Evolutionary conservation across 2,329 filamentous ascomycete species (phyloP).

Genomic region (Stenocarpella maydis): DNA sequence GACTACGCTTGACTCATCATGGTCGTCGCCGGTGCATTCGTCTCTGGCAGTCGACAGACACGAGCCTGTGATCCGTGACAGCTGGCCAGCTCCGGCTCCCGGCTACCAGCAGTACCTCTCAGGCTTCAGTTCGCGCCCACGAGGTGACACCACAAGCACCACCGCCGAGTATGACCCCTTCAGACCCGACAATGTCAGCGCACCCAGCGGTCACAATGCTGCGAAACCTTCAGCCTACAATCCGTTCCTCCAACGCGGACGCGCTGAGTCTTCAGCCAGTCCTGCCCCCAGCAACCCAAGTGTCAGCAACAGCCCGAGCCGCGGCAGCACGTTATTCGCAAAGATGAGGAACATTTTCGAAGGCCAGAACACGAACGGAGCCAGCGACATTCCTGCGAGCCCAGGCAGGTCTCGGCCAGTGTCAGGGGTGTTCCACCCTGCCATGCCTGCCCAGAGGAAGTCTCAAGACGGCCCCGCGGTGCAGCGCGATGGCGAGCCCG

Average conservation of each 20-base stretch:
- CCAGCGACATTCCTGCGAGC: slow-evolving; percentile 29
- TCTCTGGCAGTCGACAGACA: slow-evolving; percentile 40
- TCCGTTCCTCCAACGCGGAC: slow-evolving; percentile 27
- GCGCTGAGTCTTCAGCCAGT: slow-evolving; percentile 31
- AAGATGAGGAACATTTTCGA: slow-evolving; percentile 54
- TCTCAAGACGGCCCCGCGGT: not conserved
- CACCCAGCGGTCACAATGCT: slow-evolving; percentile 11
- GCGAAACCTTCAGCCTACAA: slow-evolving; percentile 23
- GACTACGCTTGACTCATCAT: slow-evolving; percentile 46
- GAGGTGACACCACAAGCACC: slow-evolving; percentile 38
- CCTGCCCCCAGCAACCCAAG: slow-evolving; percentile 15
- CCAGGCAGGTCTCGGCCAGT: slow-evolving; percentile 38
- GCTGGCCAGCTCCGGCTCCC: slow-evolving; percentile 40
- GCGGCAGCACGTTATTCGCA: slow-evolving; percentile 46
- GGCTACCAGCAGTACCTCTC: slow-evolving; percentile 30
- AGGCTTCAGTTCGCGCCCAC: slow-evolving; percentile 34
- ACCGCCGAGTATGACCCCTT: slow-evolving; percentile 42
- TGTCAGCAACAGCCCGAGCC: slow-evolving; percentile 22
- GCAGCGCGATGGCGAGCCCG: not conserved
- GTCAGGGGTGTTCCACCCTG: slow-evolving; percentile 39
- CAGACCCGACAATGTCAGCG: slow-evolving; percentile 35
- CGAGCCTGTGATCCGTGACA: slow-evolving; percentile 46
- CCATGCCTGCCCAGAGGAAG: slow-evolving; percentile 4
- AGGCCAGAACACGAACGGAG: slow-evolving; percentile 31
- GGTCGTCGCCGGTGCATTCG: slow-evolving; percentile 44